These are phyloP conservation scores for Clavispora asparagi DNA, from an alignment of 805 yeast species.

Conservation along the genomic window DNA sequence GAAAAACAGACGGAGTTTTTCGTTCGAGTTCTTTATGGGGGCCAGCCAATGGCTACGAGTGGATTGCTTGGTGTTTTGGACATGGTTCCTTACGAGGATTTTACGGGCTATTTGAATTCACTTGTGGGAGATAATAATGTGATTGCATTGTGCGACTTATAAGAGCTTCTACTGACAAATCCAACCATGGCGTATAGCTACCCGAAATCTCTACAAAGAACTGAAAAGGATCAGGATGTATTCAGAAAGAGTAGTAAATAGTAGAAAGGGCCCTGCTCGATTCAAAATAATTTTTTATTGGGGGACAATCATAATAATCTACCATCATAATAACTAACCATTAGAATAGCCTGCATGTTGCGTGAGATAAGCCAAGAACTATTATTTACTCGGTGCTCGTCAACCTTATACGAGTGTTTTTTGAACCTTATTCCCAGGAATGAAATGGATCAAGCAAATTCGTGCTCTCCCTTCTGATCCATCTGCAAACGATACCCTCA, in stretches of 20 bases:
- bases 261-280: too few species aligned
- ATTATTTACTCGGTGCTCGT: too few species aligned
- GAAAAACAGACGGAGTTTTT: neutral
- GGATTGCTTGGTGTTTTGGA: neutral
- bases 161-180: too few species aligned
- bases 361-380: neutral
- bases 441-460: constrained; percentile 23
- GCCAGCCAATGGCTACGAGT: neutral
- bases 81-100: neutral
- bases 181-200: too few species aligned
- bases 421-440: neutral
- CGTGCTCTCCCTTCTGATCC: constrained; percentile 33
- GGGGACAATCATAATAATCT: too few species aligned
- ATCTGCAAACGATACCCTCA: constrained; percentile 26
- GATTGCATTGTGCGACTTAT: neutral
- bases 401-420: too few species aligned
- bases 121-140: neutral
- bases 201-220: too few species aligned
- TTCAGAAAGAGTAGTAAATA: too few species aligned
- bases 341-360: too few species aligned
- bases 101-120: neutral
- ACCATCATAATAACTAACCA: too few species aligned
- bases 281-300: too few species aligned
- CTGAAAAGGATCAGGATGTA: too few species aligned
- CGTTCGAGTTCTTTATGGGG: constrained; percentile 1